Percentiles rank a stretch among this genome's conserved stretches.
phyloP scores from a whole-genome alignment of 2,329 filamentous ascomycete genomes.

The Aspergillus ochraceoroseus region DNA sequence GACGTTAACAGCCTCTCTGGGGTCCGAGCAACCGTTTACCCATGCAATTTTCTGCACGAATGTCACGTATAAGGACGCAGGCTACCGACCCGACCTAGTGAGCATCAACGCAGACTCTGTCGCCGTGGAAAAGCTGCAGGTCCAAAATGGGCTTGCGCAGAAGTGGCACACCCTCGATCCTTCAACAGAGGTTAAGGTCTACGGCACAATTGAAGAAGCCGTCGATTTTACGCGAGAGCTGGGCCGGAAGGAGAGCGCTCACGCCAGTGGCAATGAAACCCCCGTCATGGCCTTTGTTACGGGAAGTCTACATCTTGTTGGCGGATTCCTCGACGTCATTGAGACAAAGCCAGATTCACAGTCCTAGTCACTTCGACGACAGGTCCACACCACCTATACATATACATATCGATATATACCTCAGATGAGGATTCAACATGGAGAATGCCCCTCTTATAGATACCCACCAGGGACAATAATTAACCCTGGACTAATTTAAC shows the following conservation, averaged over 20 bases:
- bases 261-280: conserved; percentile 30
- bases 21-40: conserved; percentile 53
- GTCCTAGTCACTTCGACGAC: too few species aligned
- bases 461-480: conserved; percentile 15
- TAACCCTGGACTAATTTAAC: conserved; percentile 3
- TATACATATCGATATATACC: too few species aligned
- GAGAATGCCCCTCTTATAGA: conserved; percentile 13
- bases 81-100: conserved; percentile 60
- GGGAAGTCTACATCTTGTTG: conserved; percentile 79
- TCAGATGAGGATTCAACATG: conserved; percentile 24
- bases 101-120: conserved; percentile 57
- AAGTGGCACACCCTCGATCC: conserved; percentile 57
- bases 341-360: conserved; percentile 45
- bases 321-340: conserved; percentile 68
- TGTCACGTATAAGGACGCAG: conserved; percentile 56
- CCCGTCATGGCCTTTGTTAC: conserved; percentile 66
- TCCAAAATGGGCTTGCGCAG: conserved; percentile 63
- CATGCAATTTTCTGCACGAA: conserved; percentile 80
- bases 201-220: conserved; percentile 65
- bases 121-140: conserved; percentile 55
- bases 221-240: conserved; percentile 54
- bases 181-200: conserved; percentile 51
- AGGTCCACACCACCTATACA: too few species aligned
- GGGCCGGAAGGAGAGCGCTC: conserved; percentile 33
- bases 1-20: conserved; percentile 47